Base-by-base conservation (phyloP, 2,329 filamentous ascomycete species). In the Saccharata proteae region DNA sequence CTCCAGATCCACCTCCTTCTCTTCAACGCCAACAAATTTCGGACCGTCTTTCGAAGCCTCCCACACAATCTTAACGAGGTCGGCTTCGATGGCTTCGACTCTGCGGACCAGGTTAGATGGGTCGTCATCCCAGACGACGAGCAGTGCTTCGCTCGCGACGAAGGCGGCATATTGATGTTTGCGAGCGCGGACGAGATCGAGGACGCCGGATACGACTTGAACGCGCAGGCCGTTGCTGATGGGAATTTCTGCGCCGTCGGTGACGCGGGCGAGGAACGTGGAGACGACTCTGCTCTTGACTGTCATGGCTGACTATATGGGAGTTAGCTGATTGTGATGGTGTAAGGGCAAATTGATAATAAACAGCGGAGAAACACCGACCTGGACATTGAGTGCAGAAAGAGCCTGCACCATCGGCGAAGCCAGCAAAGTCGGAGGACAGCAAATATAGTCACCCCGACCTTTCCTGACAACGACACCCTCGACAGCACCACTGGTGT, bases 91-190 rank as follows among this genome's bases (percentile, higher is more conserved):
- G 19, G 67, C 65, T 47, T 76, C 74, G 26, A 79, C 81, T 34
- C 80, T 66, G 34, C 71, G 59, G 4, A 85, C 64, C 6, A 88
- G 60, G 45, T 83, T 74, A 34, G 77, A 62, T 1, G 80, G 71
- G 35, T 86, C 79, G 42, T 88, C 81, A 42, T 88, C 81, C 82
- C 82, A 90, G 1, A 88, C 80, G 2, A 88, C 62, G 1, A 90
- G 60, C 4, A 86, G 61, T 4, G 72, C 71, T 39, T 81, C 75
- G 0, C 70, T 71, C 2, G 78, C 74, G 24, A 88, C 67, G 49
- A 88, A 86, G 6, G 82, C 81, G 9, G 80, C 81, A 41, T 80
- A 85, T 49, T 88, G 81, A 49, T 83, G 73, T 51, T 83, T 86
- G 37, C 80, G 68, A 4, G 79, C 80, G 23, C 72, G 65, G 0